These are phyloP conservation scores for Pisolithus marmoratus DNA, from an alignment of 768 basidiomycete species.

Conservation along the genomic window DNA sequence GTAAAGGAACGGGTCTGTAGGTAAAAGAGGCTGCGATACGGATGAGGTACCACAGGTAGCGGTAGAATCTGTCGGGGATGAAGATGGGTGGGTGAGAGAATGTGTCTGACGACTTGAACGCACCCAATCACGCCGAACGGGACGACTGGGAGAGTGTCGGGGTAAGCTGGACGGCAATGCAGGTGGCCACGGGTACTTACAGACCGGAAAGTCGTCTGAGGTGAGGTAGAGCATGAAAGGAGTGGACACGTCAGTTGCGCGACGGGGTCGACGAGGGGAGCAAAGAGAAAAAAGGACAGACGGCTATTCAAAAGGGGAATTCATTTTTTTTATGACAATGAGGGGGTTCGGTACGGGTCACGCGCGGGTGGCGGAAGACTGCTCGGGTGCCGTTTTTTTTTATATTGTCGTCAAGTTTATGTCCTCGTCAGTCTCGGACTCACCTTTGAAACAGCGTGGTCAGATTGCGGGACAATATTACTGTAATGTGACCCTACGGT, in stretches of 20 bases:
- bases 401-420: no score
- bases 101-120: conserved; percentile 15
- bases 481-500: no score
- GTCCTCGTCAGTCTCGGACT: no score
- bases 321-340: background rate
- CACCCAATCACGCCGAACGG: conserved; percentile 88
- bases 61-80: conserved; percentile 63
- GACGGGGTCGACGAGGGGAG: conserved; percentile 6
- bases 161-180: background rate
- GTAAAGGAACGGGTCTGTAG: conserved; percentile 86
- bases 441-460: no score
- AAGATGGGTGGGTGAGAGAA: background rate
- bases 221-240: conserved; percentile 77
- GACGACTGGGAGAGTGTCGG: conserved; percentile 50
- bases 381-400: no score
- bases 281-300: conserved; percentile 4
- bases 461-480: no score
- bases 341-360: background rate
- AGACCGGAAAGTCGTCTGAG: conserved; percentile 85
- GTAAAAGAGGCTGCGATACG: conserved; percentile 72
- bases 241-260: conserved; percentile 7
- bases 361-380: no score
- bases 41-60: conserved; percentile 90
- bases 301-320: conserved; percentile 3
- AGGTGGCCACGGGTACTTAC: conserved; percentile 43